These are phyloP conservation scores for Dalbergia cultrata DNA, from an alignment of 306 rosid species.

Conservation along the genomic window DNA sequence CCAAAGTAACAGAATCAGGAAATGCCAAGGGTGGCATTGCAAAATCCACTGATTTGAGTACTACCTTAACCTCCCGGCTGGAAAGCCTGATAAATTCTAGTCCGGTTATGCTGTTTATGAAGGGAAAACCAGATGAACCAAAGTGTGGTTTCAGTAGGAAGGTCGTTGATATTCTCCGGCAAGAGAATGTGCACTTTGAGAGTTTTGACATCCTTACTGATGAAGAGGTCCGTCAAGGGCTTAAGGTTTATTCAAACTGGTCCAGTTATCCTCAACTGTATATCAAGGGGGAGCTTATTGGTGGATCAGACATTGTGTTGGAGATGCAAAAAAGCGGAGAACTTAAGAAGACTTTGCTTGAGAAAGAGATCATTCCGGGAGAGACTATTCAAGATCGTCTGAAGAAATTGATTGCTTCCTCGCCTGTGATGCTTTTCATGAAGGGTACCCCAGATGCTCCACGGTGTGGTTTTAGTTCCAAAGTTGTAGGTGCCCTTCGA, in stretches of 20 bases:
- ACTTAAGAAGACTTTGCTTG: conserved; percentile 67
- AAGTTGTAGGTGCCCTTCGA: conserved; percentile 72
- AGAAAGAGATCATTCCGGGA: conserved; percentile 64
- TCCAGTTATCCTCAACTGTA: conserved; percentile 95
- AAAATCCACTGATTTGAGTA: conserved; percentile 69
- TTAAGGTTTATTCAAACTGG: conserved; percentile 94
- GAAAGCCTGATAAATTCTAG: conserved; percentile 72
- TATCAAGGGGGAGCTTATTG: conserved; percentile 80
- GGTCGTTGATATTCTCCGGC: conserved; percentile 88
- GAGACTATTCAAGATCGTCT: conserved; percentile 75
- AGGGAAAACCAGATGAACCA: conserved; percentile 90
- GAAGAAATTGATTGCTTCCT: conserved; percentile 71
- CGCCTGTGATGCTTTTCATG: conserved; percentile 90
- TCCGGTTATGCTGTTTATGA: conserved; percentile 85
- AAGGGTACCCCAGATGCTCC: conserved; percentile 95
- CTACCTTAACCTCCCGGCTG: conserved; percentile 65
- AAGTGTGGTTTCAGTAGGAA: conserved; percentile 95
- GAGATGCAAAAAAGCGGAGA: conserved; percentile 98
- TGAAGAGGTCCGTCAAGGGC: conserved; percentile 90
- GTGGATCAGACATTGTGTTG: conserved; percentile 93
- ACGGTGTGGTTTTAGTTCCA: conserved; percentile 92
- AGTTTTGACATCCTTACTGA: conserved; percentile 87
- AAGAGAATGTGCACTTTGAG: conserved; percentile 78
- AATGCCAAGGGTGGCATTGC: conserved; percentile 68
- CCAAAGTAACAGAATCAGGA: conserved; percentile 57